Percentiles rank a stretch among this genome's conserved stretches.
Conservation (phyloP, 2,329 filamentous ascomycete genomes). For the Fusarium miscanthi region DNA sequence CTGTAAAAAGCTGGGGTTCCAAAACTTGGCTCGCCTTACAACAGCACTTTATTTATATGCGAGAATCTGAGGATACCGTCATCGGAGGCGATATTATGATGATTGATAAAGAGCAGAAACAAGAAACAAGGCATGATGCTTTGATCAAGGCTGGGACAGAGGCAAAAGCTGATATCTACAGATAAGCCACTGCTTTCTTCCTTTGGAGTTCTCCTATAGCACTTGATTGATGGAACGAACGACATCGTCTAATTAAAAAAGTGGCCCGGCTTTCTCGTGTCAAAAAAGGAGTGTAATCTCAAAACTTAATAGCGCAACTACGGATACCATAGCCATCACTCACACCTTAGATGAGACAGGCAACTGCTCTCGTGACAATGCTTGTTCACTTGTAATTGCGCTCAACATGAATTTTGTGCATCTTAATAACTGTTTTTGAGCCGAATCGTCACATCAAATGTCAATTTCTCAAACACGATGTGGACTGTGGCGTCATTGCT, state of each 20-base stretch:
- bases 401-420: slow-evolving; percentile 9
- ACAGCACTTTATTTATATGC: slow-evolving; percentile 7
- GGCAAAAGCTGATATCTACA: background rate
- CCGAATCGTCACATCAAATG: background rate
- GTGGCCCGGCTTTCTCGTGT: slow-evolving; percentile 34
- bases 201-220: background rate
- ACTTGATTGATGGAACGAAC: slow-evolving; percentile 19
- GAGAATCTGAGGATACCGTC: slow-evolving; percentile 18
- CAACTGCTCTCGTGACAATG: slow-evolving; percentile 37
- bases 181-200: background rate
- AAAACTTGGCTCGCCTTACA: slow-evolving; percentile 34
- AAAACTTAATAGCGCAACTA: slow-evolving; percentile 27
- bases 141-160: background rate
- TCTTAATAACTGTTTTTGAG: slow-evolving; percentile 8
- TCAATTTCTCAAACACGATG: background rate
- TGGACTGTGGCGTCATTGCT: slow-evolving; percentile 32
- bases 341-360: slow-evolving; percentile 28
- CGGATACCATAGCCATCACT: background rate
- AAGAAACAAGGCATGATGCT: slow-evolving; percentile 2
- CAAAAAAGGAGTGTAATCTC: slow-evolving; percentile 36
- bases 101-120: slow-evolving; percentile 25
- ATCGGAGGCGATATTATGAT: slow-evolving; percentile 32
- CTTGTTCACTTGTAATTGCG: slow-evolving; percentile 18
- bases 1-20: slow-evolving; percentile 35
- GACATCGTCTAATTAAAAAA: slow-evolving; percentile 38